phyloP scores from a whole-genome alignment of 805 yeast species.

The Pachysolen tannophilus region DNA sequence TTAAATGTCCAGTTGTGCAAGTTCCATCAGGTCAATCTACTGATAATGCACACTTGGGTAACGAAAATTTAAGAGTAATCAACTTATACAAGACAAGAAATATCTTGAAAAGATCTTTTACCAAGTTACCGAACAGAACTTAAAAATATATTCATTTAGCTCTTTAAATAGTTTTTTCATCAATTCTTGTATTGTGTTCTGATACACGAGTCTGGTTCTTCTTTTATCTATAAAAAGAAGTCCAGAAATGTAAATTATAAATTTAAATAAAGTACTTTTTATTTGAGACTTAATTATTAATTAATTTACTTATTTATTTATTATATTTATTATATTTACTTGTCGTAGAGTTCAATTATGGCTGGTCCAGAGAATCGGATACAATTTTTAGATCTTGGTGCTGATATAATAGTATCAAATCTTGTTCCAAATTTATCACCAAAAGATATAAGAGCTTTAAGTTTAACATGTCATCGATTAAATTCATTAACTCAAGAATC shows the following conservation, averaged over 20 bases:
- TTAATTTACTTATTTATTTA: too few species aligned
- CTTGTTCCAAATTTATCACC: constrained; percentile 26
- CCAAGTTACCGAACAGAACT: constrained; percentile 24
- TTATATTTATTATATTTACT: too few species aligned
- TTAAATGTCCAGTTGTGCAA: constrained; percentile 87
- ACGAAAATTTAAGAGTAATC: constrained; percentile 74
- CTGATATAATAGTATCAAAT: constrained; percentile 31
- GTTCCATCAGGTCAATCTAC: constrained; percentile 94
- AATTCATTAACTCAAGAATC: constrained; percentile 28
- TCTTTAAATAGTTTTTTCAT: too few species aligned
- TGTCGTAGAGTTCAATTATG: too few species aligned
- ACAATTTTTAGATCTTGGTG: constrained; percentile 26
- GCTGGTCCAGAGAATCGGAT: too few species aligned
- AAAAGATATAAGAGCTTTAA: constrained; percentile 31
- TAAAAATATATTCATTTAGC: neutral
- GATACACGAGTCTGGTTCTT: too few species aligned
- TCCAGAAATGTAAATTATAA: too few species aligned
- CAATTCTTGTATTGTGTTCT: too few species aligned
- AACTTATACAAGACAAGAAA: constrained; percentile 70
- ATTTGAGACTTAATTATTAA: too few species aligned
- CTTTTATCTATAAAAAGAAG: too few species aligned
- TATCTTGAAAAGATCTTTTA: constrained; percentile 48
- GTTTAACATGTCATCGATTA: constrained; percentile 30
- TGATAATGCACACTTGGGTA: constrained; percentile 88
- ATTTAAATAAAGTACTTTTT: too few species aligned